These are phyloP conservation scores for Trichoderma asperellum DNA, from an alignment of 2,329 filamentous ascomycete genomes.

Conservation along the genomic window DNA sequence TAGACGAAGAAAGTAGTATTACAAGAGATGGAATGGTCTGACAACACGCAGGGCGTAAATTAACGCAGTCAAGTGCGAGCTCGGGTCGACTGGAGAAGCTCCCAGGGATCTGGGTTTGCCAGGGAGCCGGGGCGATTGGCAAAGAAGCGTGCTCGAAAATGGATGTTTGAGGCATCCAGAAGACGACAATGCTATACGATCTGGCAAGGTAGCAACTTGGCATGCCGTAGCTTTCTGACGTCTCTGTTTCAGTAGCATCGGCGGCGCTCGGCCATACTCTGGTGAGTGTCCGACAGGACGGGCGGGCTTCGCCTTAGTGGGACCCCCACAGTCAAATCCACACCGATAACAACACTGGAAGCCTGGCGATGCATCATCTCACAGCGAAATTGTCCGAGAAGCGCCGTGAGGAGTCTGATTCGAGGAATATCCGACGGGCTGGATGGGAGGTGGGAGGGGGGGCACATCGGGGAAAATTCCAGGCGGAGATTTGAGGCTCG, in stretches of 20 bases:
- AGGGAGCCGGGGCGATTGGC: slow-evolving; percentile 4
- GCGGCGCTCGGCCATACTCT: slow-evolving; percentile 46
- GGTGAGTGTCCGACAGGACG: slow-evolving; percentile 37
- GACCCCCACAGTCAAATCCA: slow-evolving; percentile 39
- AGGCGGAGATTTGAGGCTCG: slow-evolving; percentile 19
- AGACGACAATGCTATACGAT: slow-evolving; percentile 24
- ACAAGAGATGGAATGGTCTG: not conserved
- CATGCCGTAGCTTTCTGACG: slow-evolving; percentile 26
- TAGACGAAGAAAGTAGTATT: not conserved
- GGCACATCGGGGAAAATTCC: slow-evolving; percentile 10
- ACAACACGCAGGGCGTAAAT: not conserved
- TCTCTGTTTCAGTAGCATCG: slow-evolving; percentile 43
- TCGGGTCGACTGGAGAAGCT: not conserved
- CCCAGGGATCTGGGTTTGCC: slow-evolving; percentile 4
- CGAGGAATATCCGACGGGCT: slow-evolving; percentile 26
- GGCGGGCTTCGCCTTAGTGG: slow-evolving; percentile 39
- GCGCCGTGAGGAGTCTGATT: slow-evolving; percentile 24
- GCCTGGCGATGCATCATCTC: slow-evolving; percentile 30
- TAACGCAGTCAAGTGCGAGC: slow-evolving; percentile 5
- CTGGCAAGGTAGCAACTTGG: slow-evolving; percentile 28
- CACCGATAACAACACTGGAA: slow-evolving; percentile 31
- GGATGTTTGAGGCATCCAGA: slow-evolving; percentile 18
- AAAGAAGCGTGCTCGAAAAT: not conserved
- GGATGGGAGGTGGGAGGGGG: slow-evolving; percentile 3
- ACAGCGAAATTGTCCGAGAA: slow-evolving; percentile 37